phyloP scores from a whole-genome alignment of 768 basidiomycete genomes.

The Clavulina sp. region DNA sequence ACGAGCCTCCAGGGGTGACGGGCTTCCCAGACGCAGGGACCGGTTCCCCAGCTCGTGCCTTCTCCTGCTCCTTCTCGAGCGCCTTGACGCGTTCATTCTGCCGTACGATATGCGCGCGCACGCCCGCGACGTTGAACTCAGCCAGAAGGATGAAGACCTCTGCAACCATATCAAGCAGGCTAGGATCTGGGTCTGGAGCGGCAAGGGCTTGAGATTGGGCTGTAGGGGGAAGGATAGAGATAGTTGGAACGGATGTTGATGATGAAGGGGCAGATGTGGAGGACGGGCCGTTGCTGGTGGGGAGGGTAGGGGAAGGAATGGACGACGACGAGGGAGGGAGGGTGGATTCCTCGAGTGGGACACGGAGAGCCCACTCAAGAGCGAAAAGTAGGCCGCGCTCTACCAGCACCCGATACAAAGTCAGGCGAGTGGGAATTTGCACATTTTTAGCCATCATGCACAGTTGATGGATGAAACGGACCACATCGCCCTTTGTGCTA shows the following conservation, averaged over 20 bases:
- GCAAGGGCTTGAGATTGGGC: background rate
- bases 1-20: background rate
- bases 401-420: slow-evolving; percentile 71
- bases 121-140: slow-evolving; percentile 81
- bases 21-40: background rate
- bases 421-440: slow-evolving; percentile 69
- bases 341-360: background rate
- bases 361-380: slow-evolving; percentile 73
- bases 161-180: slow-evolving; percentile 64
- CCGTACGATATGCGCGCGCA: slow-evolving; percentile 68
- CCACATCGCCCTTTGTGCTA: slow-evolving; percentile 43
- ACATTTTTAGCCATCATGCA: slow-evolving; percentile 95
- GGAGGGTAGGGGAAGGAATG: background rate
- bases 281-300: background rate
- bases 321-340: background rate
- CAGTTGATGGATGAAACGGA: slow-evolving; percentile 79
- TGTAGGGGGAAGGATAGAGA: background rate
- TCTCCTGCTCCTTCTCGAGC: slow-evolving; percentile 19
- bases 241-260: too few species aligned
- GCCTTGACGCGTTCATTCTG: slow-evolving; percentile 30
- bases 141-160: slow-evolving; percentile 72
- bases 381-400: slow-evolving; percentile 79
- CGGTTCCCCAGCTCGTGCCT: slow-evolving; percentile 4
- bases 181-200: slow-evolving; percentile 1
- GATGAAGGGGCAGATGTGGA: too few species aligned